phyloP scores from a whole-genome alignment of 1,139 yeast genomes.

The Saccharomyces hybrid region DNA sequence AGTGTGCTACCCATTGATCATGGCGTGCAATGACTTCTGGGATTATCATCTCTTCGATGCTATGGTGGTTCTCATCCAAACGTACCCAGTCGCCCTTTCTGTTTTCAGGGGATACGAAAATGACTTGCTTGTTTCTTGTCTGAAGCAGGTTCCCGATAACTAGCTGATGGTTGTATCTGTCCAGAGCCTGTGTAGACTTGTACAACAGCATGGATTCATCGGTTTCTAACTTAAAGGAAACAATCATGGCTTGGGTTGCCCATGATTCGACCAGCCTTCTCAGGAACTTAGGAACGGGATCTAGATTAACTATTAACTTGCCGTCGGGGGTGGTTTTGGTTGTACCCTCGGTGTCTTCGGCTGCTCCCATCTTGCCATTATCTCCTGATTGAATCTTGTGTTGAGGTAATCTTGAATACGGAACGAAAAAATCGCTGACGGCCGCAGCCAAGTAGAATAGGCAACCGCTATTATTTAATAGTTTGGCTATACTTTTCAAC shows the following conservation, averaged over 20 bases:
- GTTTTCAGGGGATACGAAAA: slow-evolving; percentile 58
- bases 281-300: slow-evolving; percentile 92
- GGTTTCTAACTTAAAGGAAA: slow-evolving; percentile 90
- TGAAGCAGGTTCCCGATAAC: slow-evolving; percentile 92
- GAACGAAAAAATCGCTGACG: slow-evolving; percentile 91
- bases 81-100: slow-evolving; percentile 43
- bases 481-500: slow-evolving; percentile 56
- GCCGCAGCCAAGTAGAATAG: slow-evolving; percentile 93
- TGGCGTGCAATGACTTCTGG: slow-evolving; percentile 67
- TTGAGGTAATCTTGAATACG: slow-evolving; percentile 74
- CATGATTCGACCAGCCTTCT: slow-evolving; percentile 82
- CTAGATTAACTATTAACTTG: slow-evolving; percentile 72
- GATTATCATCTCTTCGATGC: slow-evolving; percentile 47
- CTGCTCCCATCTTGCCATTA: slow-evolving; percentile 21
- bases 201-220: slow-evolving; percentile 60
- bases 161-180: slow-evolving; percentile 80
- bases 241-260: slow-evolving; percentile 94
- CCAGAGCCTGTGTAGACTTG: slow-evolving; percentile 72
- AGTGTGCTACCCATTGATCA: slow-evolving; percentile 44
- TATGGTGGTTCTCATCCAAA: slow-evolving; percentile 32
- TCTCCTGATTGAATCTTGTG: slow-evolving; percentile 89
- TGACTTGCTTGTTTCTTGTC: slow-evolving; percentile 80
- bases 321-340: slow-evolving; percentile 38
- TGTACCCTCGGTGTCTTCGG: slow-evolving; percentile 8
- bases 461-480: slow-evolving; percentile 51